phyloP scores from a whole-genome alignment of 177 flowering plant species.

The Vitis hybrid region DNA sequence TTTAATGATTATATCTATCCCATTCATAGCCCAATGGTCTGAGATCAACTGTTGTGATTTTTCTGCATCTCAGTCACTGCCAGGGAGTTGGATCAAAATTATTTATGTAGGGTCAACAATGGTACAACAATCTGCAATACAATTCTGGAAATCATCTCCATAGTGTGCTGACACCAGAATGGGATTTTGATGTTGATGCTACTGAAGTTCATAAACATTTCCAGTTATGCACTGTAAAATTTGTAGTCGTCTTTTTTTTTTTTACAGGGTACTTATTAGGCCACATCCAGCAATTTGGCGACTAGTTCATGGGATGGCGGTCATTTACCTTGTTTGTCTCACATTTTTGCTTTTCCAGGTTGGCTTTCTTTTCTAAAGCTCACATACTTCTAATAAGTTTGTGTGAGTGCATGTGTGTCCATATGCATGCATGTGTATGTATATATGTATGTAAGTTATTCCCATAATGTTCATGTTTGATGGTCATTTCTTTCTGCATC shows the following conservation, averaged over 20 bases:
- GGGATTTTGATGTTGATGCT: no score
- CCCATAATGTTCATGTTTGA: background rate
- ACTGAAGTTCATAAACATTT: no score
- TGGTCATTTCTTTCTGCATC: background rate
- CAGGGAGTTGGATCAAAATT: no score
- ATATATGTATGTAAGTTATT: background rate
- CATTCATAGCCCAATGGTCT: no score
- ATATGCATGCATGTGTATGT: background rate
- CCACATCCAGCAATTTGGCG: conserved; percentile 99
- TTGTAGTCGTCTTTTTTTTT: background rate
- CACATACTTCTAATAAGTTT: background rate
- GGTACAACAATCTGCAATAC: no score
- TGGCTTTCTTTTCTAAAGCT: conserved; percentile 13
- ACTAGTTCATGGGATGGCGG: conserved; percentile 97
- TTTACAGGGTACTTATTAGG: conserved; percentile 77
- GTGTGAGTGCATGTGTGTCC: background rate
- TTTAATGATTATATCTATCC: no score
- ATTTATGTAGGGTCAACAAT: no score
- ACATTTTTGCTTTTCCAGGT: conserved; percentile 99
- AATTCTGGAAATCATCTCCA: no score
- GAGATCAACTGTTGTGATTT: no score
- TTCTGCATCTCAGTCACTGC: no score
- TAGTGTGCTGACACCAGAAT: no score
- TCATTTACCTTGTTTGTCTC: conserved; percentile 86
- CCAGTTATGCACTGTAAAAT: background rate